A percentile compares a stretch with the other conserved stretches of the same genome.
Conservation (phyloP, 2,329 filamentous ascomycete genomes). For the Ilyonectria destructans region DNA sequence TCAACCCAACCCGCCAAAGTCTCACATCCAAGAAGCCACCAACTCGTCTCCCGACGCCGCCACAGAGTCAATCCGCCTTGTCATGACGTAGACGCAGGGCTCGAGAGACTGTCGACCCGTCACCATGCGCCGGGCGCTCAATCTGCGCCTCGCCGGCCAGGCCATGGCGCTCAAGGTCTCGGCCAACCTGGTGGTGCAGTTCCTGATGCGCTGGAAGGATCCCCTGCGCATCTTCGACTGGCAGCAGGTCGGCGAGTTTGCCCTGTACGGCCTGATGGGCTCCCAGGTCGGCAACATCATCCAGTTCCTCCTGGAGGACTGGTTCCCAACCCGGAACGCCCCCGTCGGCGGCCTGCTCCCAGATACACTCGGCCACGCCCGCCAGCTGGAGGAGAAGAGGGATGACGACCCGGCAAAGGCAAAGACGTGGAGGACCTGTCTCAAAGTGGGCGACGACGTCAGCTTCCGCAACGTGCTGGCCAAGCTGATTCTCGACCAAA, state of each 20-base stretch:
- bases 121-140: conserved; percentile 49
- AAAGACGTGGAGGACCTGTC: conserved; percentile 29
- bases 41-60: neutral
- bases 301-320: conserved; percentile 55
- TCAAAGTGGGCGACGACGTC: conserved; percentile 48
- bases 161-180: conserved; percentile 52
- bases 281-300: conserved; percentile 56
- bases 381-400: conserved; percentile 43
- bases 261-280: conserved; percentile 54
- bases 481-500: conserved; percentile 57
- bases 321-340: conserved; percentile 51
- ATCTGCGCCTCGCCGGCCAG: conserved; percentile 50
- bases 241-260: conserved; percentile 57
- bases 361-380: conserved; percentile 37
- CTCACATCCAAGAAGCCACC: neutral
- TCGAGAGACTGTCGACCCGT: neutral
- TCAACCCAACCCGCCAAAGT: neutral
- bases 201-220: conserved; percentile 41
- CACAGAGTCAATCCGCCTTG: neutral
- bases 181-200: conserved; percentile 52
- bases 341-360: conserved; percentile 43
- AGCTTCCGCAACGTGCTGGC: conserved; percentile 55
- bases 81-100: neutral
- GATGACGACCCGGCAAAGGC: conserved; percentile 38
- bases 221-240: conserved; percentile 45